These are phyloP conservation scores for Colletotrichum kahawae DNA, from an alignment of 2,329 filamentous ascomycete genomes.

Conservation along the genomic window DNA sequence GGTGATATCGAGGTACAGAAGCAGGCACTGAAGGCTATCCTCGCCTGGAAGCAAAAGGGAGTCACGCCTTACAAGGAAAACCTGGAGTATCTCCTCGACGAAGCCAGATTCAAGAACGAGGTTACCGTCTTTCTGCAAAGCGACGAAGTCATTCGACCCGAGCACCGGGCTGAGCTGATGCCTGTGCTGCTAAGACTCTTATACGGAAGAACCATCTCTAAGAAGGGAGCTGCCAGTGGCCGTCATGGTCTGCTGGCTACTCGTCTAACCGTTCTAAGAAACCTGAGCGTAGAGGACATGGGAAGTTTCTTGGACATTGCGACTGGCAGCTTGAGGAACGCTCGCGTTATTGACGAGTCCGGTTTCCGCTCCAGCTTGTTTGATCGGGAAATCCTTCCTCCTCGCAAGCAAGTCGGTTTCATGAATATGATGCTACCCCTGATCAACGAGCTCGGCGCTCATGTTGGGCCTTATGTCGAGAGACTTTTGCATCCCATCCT, in stretches of 20 bases:
- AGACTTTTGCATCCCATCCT: conserved; percentile 78
- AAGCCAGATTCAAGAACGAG: conserved; percentile 90
- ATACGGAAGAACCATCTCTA: conserved; percentile 87
- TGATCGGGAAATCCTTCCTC: conserved; percentile 62
- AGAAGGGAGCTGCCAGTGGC: conserved; percentile 77
- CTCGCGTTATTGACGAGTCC: conserved; percentile 61
- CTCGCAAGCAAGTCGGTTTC: conserved; percentile 87
- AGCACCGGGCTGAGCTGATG: conserved; percentile 77
- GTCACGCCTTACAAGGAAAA: conserved; percentile 84
- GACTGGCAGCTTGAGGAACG: conserved; percentile 69
- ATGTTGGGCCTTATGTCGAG: conserved; percentile 70
- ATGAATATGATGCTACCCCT: conserved; percentile 90
- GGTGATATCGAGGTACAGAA: conserved; percentile 92
- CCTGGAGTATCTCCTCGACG: conserved; percentile 85
- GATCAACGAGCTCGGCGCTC: conserved; percentile 81
- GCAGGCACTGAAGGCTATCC: conserved; percentile 79
- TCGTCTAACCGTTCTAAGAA: conserved; percentile 80
- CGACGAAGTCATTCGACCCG: conserved; percentile 72
- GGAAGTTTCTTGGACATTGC: conserved; percentile 84
- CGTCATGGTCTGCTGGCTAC: conserved; percentile 83
- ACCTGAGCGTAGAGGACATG: conserved; percentile 76
- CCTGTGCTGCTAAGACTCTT: conserved; percentile 86
- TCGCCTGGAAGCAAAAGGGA: conserved; percentile 85
- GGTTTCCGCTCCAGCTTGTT: conserved; percentile 58
- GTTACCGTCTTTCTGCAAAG: conserved; percentile 86